These are phyloP conservation scores for Penicillium silybi DNA, from an alignment of 495 filamentous ascomycete genomes.

Conservation along the genomic window DNA sequence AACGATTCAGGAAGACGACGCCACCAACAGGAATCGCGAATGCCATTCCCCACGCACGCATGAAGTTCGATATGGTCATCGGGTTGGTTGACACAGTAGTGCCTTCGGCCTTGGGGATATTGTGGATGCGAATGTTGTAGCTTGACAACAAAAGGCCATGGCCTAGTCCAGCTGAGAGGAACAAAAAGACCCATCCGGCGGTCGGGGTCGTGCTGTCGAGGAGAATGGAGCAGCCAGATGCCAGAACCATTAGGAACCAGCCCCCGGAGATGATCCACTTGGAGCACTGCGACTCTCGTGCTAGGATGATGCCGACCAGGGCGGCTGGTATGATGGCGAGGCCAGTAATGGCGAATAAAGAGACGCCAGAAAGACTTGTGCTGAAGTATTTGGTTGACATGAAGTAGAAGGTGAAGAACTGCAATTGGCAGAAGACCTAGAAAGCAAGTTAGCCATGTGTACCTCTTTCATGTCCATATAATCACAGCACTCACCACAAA, in stretches of 20 bases:
- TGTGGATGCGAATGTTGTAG: conserved; percentile 49
- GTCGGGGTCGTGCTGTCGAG: conserved; percentile 44
- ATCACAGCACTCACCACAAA: conserved; percentile 38
- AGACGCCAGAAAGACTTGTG: conserved; percentile 54
- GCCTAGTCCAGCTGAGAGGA: conserved; percentile 49
- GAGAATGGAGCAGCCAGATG: conserved; percentile 48
- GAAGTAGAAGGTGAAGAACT: conserved; percentile 64
- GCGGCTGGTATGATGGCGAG: conserved; percentile 45
- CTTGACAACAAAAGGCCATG: conserved; percentile 52
- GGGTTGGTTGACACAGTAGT: conserved; percentile 15
- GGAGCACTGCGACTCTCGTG: conserved; percentile 37
- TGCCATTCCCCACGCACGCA: conserved; percentile 59
- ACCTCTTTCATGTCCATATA: not conserved
- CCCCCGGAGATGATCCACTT: conserved; percentile 54
- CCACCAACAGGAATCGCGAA: conserved; percentile 60
- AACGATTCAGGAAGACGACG: conserved; percentile 52
- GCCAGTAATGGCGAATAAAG: conserved; percentile 45
- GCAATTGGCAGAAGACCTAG: conserved; percentile 47
- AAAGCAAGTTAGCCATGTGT: not conserved
- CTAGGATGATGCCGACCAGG: conserved; percentile 47
- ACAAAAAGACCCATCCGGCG: conserved; percentile 48
- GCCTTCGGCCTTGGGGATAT: conserved; percentile 8
- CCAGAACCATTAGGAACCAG: conserved; percentile 47
- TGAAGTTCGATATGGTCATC: conserved; percentile 54
- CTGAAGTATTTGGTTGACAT: conserved; percentile 53